A percentile compares a stretch with the other conserved stretches of the same genome.
These are phyloP conservation scores for Ophiocordyceps robertsii DNA, from an alignment of 2,329 filamentous ascomycete species.

Conservation along the genomic window DNA sequence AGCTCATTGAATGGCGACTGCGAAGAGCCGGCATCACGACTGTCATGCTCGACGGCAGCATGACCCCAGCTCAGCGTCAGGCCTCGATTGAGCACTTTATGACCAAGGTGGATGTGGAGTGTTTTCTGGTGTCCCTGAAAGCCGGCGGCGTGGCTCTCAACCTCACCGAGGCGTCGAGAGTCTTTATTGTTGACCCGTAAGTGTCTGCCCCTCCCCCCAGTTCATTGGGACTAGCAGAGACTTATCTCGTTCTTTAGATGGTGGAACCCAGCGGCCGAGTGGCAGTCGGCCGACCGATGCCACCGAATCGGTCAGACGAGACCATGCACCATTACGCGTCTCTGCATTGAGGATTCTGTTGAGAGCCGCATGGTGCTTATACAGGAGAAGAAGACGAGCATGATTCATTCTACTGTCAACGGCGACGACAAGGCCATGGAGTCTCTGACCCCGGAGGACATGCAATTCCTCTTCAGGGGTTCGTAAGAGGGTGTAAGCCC, in stretches of 20 bases:
- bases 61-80: constrained; percentile 88
- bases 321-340: constrained; percentile 83
- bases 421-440: constrained; percentile 84
- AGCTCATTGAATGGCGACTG: constrained; percentile 92
- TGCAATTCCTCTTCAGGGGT: constrained; percentile 92
- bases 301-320: constrained; percentile 93
- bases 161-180: constrained; percentile 82
- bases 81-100: constrained; percentile 94
- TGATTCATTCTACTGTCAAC: constrained; percentile 97
- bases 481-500: neutral
- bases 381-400: constrained; percentile 96
- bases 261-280: constrained; percentile 99
- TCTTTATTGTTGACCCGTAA: constrained; percentile 93
- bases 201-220: constrained; percentile 22
- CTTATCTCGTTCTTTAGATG: constrained; percentile 41
- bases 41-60: constrained; percentile 94
- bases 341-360: constrained; percentile 94
- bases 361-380: constrained; percentile 91
- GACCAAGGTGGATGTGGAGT: constrained; percentile 86
- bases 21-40: constrained; percentile 95
- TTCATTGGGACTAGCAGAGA: neutral
- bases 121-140: constrained; percentile 91
- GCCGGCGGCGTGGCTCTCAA: constrained; percentile 93
- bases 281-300: constrained; percentile 89
- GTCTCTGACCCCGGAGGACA: constrained; percentile 76